Conservation (phyloP, 176 grass and related monocot genomes). For the Panicum miliaceum region DNA sequence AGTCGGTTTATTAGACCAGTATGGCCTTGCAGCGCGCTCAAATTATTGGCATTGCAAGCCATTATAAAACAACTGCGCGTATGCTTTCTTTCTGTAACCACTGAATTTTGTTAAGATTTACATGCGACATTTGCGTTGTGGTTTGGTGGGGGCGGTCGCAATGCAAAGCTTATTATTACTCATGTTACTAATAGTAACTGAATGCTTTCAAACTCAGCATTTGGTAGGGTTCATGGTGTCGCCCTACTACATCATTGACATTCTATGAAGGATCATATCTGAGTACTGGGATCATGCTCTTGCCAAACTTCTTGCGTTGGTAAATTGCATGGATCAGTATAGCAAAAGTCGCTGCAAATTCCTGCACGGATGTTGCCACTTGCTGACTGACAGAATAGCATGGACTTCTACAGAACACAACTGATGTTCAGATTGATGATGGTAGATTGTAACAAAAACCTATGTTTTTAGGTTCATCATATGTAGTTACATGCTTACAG, state of each 20-base stretch:
- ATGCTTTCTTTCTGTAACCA: slow-evolving; percentile 1
- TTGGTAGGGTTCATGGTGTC: no score
- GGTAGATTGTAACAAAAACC: neutral
- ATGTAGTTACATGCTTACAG: neutral
- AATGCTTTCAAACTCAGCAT: neutral
- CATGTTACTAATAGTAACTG: neutral
- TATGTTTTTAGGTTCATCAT: neutral
- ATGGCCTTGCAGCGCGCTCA: no score
- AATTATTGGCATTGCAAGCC: neutral
- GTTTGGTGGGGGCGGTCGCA: neutral
- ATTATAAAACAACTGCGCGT: neutral
- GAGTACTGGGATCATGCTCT: neutral
- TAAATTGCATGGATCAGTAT: neutral
- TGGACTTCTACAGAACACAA: neutral
- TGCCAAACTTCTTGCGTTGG: neutral
- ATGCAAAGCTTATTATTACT: neutral
- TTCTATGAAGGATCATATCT: neutral
- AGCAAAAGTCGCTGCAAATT: neutral
- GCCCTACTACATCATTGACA: neutral
- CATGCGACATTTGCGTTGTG: neutral
- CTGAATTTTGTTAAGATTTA: neutral
- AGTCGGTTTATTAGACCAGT: neutral
- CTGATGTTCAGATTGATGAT: neutral
- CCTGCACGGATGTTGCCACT: no score
- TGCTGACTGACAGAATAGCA: neutral